Evolutionary conservation across 2,329 filamentous ascomycete genomes (phyloP), one percentile per base, ranked within the genome.

Genomic region (Ophiostoma angusticollis): DNA sequence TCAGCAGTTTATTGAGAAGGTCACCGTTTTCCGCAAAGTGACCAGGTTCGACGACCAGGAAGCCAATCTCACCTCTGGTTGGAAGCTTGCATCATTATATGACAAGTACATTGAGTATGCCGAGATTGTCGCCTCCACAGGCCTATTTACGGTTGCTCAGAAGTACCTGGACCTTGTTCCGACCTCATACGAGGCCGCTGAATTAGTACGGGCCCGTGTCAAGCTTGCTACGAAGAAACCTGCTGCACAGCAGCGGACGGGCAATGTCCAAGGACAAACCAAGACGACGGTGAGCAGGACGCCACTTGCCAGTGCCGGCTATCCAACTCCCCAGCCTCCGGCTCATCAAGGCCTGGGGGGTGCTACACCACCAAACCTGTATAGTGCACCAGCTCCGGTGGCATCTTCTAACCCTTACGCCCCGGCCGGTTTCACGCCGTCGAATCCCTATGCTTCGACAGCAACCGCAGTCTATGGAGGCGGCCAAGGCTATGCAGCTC

Each of bases 51-150:
- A 82, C 51, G 91, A 98, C 55, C 60, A 63, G 8, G 86, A 95
- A 54, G 74, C 74, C 47, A 62, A 64, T 33, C 73, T 84, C 49
- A 68, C 73, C 9, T 78, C 78, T 1, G 84, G 80, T 50, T 98
- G 89, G 89, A 95, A 93, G 63, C 75, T 98, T 43, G 72, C 78
- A 27, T 70, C 79, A 3, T 66, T 98, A 38, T 98, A 98, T 59
- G 80, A 86, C 57, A 94, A 94, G 62, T 98, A 98, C 56, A 80
- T 83, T 21, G 91, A 98, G 62, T 98, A 96, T 57, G 89, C 91
- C 12, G 89, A 98, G 55, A 87, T 98, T 48, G 77, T 93, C 41
- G 86, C 91, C 33, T 78, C 84, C 6, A 84, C 95, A 54, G 91
- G 93, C 11, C 84, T 93, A 51, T 65, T 98, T 39, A 70, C 77